phyloP scores from a whole-genome alignment of 2,329 filamentous ascomycete species.

The Chaetomium sp. region DNA sequence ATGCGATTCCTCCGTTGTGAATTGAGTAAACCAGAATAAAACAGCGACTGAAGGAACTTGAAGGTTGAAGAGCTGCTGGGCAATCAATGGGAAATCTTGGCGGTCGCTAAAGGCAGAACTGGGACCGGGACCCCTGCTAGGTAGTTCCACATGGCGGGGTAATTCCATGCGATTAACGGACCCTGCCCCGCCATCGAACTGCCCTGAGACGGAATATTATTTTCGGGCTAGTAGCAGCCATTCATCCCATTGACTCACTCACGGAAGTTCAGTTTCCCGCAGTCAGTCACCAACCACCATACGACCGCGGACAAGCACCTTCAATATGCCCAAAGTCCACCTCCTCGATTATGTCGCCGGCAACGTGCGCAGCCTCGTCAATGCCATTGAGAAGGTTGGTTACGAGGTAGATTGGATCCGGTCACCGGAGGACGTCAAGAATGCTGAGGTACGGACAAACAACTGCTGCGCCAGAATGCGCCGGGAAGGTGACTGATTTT shows the following conservation, averaged over 20 bases:
- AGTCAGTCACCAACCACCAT: neutral
- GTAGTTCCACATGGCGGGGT: constrained; percentile 24
- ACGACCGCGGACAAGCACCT: constrained; percentile 5
- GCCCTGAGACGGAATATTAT: constrained; percentile 20
- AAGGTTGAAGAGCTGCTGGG: neutral
- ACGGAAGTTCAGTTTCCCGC: too few relatives aligned
- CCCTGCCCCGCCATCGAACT: constrained; percentile 24
- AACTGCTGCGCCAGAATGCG: neutral
- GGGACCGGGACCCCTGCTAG: neutral
- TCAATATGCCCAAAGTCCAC: constrained; percentile 73
- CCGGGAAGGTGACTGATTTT: constrained; percentile 8
- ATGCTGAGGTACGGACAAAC: constrained; percentile 71
- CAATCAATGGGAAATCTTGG: constrained; percentile 31
- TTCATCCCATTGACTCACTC: constrained; percentile 28
- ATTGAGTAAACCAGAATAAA: neutral
- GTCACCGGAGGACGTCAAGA: constrained; percentile 78
- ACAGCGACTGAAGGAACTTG: neutral
- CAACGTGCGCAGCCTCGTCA: constrained; percentile 93
- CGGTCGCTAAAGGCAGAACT: constrained; percentile 38
- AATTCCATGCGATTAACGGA: constrained; percentile 12
- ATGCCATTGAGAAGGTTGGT: constrained; percentile 94
- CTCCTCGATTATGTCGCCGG: constrained; percentile 89
- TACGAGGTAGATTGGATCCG: constrained; percentile 92
- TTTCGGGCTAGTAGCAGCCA: constrained; percentile 11
- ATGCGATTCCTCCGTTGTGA: neutral